These are phyloP conservation scores for Ochetophila trinervis DNA, from an alignment of 306 rosid species.

Conservation along the genomic window DNA sequence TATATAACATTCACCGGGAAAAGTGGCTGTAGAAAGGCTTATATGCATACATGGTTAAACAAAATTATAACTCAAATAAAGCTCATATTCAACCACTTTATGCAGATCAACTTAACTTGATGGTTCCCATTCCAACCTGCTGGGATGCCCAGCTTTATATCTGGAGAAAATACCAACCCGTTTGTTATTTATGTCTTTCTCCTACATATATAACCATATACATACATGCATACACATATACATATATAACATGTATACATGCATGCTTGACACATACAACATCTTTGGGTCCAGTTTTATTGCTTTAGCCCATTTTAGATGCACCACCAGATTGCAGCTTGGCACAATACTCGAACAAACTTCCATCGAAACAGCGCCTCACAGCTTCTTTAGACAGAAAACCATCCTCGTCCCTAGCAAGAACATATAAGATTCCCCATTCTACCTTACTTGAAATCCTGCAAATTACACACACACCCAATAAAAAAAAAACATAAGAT, in stretches of 20 bases:
- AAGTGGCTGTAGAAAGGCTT: background rate
- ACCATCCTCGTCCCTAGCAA: conserved; percentile 79
- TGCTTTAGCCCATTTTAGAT: conserved; percentile 37
- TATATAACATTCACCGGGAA: background rate
- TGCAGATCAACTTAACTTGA: background rate
- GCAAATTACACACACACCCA: conserved; percentile 3
- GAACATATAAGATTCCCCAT: conserved; percentile 60
- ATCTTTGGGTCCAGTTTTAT: too few species aligned
- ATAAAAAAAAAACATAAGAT: background rate
- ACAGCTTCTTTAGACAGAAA: conserved; percentile 75
- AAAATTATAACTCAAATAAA: background rate
- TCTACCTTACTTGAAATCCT: conserved; percentile 65
- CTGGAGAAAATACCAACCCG: too few species aligned
- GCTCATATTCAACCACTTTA: background rate
- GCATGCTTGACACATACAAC: too few species aligned
- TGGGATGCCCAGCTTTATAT: background rate
- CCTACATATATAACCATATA: too few species aligned
- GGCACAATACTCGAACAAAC: conserved; percentile 80
- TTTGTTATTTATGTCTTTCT: too few species aligned
- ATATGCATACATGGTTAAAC: background rate
- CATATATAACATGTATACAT: too few species aligned
- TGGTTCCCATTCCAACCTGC: background rate
- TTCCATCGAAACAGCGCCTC: conserved; percentile 71
- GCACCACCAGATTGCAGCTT: conserved; percentile 33
- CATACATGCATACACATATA: too few species aligned